Evolutionary conservation across 2,329 filamentous ascomycete genomes (phyloP).

Genomic region (Cryphonectria japonica): DNA sequence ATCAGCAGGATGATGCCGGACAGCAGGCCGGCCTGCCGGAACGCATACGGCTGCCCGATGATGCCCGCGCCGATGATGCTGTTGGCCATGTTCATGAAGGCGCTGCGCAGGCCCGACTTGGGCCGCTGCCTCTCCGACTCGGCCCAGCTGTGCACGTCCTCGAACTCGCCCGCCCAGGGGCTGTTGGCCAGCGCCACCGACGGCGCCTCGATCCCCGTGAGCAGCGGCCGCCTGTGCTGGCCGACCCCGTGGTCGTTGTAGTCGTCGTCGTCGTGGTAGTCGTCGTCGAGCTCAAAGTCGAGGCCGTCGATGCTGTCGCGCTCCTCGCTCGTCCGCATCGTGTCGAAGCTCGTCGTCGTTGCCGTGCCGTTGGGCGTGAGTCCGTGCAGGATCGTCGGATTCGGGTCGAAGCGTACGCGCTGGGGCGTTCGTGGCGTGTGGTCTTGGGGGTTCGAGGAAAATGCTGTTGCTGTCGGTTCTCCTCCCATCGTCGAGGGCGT

Average conservation of each 20-base stretch:
- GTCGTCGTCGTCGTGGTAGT: conserved; percentile 36
- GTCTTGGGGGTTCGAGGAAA: background rate
- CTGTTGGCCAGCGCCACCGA: conserved; percentile 70
- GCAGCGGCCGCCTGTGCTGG: conserved; percentile 68
- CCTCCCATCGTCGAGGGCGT: background rate
- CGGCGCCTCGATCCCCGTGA: conserved; percentile 84
- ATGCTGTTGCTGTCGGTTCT: background rate
- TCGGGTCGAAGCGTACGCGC: conserved; percentile 74
- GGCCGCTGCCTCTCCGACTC: conserved; percentile 66
- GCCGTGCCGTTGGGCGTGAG: conserved; percentile 28
- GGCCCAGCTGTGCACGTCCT: conserved; percentile 52
- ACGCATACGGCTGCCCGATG: conserved; percentile 91
- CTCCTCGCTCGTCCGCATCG: conserved; percentile 24
- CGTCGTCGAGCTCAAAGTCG: conserved; percentile 39
- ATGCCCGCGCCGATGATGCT: conserved; percentile 85
- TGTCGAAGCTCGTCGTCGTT: conserved; percentile 28
- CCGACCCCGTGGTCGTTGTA: conserved; percentile 43
- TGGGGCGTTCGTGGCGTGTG: conserved; percentile 66
- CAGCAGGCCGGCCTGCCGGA: conserved; percentile 85
- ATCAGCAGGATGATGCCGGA: conserved; percentile 80
- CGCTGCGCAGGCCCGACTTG: conserved; percentile 81
- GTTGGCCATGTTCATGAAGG: conserved; percentile 99
- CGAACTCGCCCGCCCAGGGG: conserved; percentile 44
- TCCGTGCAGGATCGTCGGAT: conserved; percentile 44
- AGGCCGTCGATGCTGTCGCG: conserved; percentile 35